A percentile compares a stretch with the other conserved stretches of the same genome.
Evolutionary conservation across 495 filamentous ascomycete species (phyloP).

Genomic region (Podospora australis): DNA sequence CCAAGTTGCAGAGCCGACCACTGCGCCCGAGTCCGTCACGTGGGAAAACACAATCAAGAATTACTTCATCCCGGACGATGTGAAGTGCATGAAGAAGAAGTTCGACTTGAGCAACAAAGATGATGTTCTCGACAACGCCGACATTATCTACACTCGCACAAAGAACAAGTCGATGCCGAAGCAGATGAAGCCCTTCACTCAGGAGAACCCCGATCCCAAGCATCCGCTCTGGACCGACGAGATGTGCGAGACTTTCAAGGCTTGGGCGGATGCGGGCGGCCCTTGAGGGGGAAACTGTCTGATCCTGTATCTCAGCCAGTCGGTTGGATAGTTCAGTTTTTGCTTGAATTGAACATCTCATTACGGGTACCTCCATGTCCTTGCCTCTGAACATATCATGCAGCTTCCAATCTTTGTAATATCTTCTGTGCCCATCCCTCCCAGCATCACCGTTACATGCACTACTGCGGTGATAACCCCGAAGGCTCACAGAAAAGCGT

Average conservation of each 20-base stretch:
- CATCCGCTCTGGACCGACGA: slow-evolving; percentile 1
- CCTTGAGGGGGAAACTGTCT: no score
- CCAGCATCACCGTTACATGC: no score
- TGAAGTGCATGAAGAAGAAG: neutral
- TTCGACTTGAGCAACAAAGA: slow-evolving; percentile 2
- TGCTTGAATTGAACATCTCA: no score
- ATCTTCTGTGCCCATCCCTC: no score
- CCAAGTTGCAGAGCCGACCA: neutral
- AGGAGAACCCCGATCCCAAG: neutral
- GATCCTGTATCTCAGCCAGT: no score
- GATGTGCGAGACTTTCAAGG: neutral
- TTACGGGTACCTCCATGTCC: no score
- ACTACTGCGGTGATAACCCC: no score
- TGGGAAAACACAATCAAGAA: neutral
- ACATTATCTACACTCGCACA: neutral
- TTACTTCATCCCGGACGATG: neutral
- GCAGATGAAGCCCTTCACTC: neutral
- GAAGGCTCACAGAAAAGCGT: no score
- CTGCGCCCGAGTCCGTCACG: neutral
- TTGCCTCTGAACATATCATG: no score
- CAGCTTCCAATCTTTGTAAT: no score
- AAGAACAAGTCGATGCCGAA: slow-evolving; percentile 1
- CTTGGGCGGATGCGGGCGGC: neutral
- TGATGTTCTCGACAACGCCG: neutral
- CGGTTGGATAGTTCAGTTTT: no score